Base-by-base conservation (phyloP, 495 filamentous ascomycete genomes). In the Penicillium soppii region DNA sequence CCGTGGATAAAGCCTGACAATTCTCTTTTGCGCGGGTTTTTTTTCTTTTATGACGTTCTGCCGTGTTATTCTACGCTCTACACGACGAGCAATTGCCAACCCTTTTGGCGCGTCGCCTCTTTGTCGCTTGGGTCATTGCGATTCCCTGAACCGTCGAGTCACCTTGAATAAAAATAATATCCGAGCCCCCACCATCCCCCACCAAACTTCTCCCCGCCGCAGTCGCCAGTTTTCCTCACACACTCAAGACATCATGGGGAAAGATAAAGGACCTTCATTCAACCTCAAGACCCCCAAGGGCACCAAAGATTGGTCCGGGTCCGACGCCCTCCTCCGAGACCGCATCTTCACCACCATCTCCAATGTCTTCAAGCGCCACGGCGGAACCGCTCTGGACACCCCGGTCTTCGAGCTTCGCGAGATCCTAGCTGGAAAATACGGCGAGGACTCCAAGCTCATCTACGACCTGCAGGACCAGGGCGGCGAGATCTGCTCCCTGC, bases 371-470 rank as follows among this genome's bases (percentile, higher is more conserved):
- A 88, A 90, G 73, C 89, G 88, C 58, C 89, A 95, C 77, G 90
- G 90, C 63, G 90, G 83, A 13, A 86, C 89, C 39, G 87, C 87
- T 51, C 85, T 95, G 51, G 90, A 95, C 69, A 95, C 90, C 41
- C 88, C 88, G 30, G 83, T 91, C 32, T 91, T 90, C 66, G 87
- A 91, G 62, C 77, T 90, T 29, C 82, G 83, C 55, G 84, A 88
- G 50, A 90, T 92, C 53, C 80, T 95, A 19, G 75, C 89, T 12
- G 91, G 89, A 32, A 95, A 95, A 76, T 95, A 95, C 72, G 91
- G 91, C 61, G 90, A 95, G 76, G 91, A 95, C 74, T 86, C 81
- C 58, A 92, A 91, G 70, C 86, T 95, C 62, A 90, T 94, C 68
- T 94, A 94, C 72, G 89, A 92, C 65, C 82, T 92, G 41, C 81